Conservation (phyloP, 768 basidiomycete species). For the Neoboletus magnificus region DNA sequence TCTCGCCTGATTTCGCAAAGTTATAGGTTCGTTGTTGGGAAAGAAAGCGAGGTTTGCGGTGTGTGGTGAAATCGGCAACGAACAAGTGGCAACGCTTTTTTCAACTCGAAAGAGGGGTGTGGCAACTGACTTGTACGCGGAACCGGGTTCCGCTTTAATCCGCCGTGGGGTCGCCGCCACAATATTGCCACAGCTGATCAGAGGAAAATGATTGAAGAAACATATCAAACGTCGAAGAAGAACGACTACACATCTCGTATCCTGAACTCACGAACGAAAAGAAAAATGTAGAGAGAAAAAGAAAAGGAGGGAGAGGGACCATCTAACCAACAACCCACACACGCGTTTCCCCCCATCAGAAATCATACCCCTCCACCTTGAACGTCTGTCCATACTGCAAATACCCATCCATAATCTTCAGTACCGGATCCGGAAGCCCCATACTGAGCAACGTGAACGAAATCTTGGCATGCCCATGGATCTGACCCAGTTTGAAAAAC, state of each 20-base stretch:
- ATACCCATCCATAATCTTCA: constrained; percentile 92
- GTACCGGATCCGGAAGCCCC: constrained; percentile 85
- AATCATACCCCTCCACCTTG: constrained; percentile 84
- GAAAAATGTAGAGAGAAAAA: too few species aligned
- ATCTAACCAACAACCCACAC: too few species aligned
- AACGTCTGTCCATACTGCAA: constrained; percentile 84
- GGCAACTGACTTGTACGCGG: background rate
- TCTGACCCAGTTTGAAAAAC: constrained; percentile 90
- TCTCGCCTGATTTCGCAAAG: background rate
- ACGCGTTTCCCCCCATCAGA: constrained; percentile 36
- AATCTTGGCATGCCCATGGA: constrained; percentile 93
- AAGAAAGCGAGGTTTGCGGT: background rate
- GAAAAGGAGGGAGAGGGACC: too few species aligned
- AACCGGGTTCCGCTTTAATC: background rate
- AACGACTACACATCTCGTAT: too few species aligned
- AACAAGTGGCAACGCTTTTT: background rate
- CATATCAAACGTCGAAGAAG: background rate
- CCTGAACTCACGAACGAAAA: too few species aligned
- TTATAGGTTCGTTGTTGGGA: too few species aligned
- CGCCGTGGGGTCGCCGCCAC: background rate
- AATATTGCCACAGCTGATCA: too few species aligned
- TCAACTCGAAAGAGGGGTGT: background rate
- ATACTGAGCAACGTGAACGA: constrained; percentile 90
- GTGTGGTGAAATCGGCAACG: background rate
- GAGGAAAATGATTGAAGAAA: too few species aligned